These are phyloP conservation scores for Ambispora gerdemannii DNA, from an alignment of 192 early-diverging fungal species.

Conservation along the genomic window DNA sequence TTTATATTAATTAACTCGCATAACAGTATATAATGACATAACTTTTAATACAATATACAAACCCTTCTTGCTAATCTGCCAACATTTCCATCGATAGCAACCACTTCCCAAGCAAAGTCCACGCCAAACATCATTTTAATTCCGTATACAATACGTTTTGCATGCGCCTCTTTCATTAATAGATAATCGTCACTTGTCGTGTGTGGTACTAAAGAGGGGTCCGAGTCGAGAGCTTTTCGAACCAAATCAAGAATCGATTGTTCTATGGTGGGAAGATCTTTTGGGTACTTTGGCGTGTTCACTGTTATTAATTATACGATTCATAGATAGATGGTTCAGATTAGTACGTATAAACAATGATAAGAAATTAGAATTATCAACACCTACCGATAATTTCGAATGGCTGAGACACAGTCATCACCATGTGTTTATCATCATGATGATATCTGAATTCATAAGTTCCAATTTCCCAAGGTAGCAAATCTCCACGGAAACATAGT, in stretches of 20 bases:
- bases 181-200: constrained; percentile 51
- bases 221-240: constrained; percentile 45
- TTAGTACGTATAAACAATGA: not conserved
- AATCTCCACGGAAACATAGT: constrained; percentile 55
- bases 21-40: constrained; percentile 49
- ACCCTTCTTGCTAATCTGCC: constrained; percentile 50
- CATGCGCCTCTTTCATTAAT: constrained; percentile 56
- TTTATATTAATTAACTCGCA: too few species aligned
- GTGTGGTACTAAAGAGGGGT: constrained; percentile 45
- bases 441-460: constrained; percentile 91
- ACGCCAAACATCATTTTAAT: constrained; percentile 81
- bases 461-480: constrained; percentile 83
- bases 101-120: constrained; percentile 83
- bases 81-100: constrained; percentile 50
- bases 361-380: not conserved
- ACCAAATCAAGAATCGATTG: constrained; percentile 41
- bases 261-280: constrained; percentile 37
- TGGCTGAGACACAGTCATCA: constrained; percentile 68
- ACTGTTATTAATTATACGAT: constrained; percentile 28
- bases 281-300: constrained; percentile 22
- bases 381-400: constrained; percentile 73
- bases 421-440: constrained; percentile 80
- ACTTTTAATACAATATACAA: constrained; percentile 36
- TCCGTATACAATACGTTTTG: constrained; percentile 74
- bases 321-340: constrained; percentile 1